A percentile compares a stretch with the other conserved stretches of the same genome.
These are phyloP conservation scores for Wallacemonas sp. DNA, from an alignment of 208 protist species.

Conservation along the genomic window DNA sequence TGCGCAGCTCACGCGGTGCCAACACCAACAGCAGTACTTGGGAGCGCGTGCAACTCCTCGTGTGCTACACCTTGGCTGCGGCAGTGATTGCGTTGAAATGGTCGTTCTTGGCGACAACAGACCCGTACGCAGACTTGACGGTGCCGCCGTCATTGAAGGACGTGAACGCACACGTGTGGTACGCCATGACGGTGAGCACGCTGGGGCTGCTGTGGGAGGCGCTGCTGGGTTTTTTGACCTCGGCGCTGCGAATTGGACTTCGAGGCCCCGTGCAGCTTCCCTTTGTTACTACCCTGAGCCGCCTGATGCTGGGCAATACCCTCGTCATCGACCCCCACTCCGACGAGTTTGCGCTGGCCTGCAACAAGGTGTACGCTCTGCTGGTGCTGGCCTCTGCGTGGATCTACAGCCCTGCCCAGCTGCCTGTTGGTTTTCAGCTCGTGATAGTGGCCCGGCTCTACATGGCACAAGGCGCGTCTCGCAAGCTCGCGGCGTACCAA, in stretches of 20 bases:
- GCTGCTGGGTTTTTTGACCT: slow-evolving; percentile 12
- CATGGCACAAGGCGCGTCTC: slow-evolving; percentile 21
- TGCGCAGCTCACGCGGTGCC: slow-evolving; percentile 11
- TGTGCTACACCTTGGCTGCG: slow-evolving; percentile 18
- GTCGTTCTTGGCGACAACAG: slow-evolving; percentile 56
- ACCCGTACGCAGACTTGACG: background rate
- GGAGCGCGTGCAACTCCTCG: slow-evolving; percentile 12
- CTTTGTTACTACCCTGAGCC: background rate
- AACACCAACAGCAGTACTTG: background rate
- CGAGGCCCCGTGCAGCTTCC: slow-evolving; percentile 21
- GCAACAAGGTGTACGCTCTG: slow-evolving; percentile 25
- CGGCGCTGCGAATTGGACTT: slow-evolving; percentile 20
- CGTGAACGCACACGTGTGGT: slow-evolving; percentile 30
- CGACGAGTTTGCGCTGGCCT: slow-evolving; percentile 45
- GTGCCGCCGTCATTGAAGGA: background rate
- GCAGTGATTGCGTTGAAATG: slow-evolving; percentile 46
- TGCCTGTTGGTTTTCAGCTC: slow-evolving; percentile 49
- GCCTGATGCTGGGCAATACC: background rate
- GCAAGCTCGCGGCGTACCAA: slow-evolving; percentile 35
- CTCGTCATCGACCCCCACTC: slow-evolving; percentile 44
- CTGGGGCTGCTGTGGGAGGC: slow-evolving; percentile 25
- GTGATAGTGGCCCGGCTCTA: slow-evolving; percentile 47
- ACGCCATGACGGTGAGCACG: slow-evolving; percentile 43
- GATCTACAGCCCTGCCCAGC: slow-evolving; percentile 37
- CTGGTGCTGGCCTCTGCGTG: slow-evolving; percentile 33